A percentile compares a stretch with the other conserved stretches of the same genome.
These are phyloP conservation scores for Trichoderma breve DNA, from an alignment of 2,329 filamentous ascomycete genomes.

Conservation along the genomic window DNA sequence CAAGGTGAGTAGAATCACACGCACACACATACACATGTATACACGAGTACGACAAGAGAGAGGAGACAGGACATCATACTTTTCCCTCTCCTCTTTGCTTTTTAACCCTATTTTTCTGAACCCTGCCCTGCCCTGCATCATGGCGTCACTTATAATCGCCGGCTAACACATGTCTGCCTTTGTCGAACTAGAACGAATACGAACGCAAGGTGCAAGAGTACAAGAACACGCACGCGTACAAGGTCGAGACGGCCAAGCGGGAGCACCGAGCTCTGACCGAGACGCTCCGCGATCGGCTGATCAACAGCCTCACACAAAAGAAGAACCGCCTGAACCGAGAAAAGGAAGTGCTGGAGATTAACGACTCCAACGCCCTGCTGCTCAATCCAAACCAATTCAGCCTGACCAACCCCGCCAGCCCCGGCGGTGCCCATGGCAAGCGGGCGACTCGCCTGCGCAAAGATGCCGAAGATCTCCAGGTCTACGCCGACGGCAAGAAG, in stretches of 20 bases:
- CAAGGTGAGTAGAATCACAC: constrained; percentile 58
- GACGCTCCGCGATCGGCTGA: constrained; percentile 64
- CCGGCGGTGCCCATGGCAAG: constrained; percentile 62
- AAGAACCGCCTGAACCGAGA: constrained; percentile 63
- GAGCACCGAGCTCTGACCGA: constrained; percentile 59
- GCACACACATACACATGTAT: neutral
- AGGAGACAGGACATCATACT: neutral
- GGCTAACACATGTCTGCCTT: neutral
- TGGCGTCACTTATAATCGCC: constrained; percentile 2
- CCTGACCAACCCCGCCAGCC: constrained; percentile 62
- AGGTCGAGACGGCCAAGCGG: constrained; percentile 59
- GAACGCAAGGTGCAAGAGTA: constrained; percentile 61
- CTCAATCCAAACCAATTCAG: constrained; percentile 68
- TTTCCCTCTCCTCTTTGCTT: neutral
- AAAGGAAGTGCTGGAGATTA: constrained; percentile 66
- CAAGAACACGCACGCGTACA: constrained; percentile 59
- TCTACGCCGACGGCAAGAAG: constrained; percentile 58
- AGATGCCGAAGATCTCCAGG: constrained; percentile 57
- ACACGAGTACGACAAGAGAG: neutral
- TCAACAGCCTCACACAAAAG: constrained; percentile 63
- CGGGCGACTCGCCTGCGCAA: constrained; percentile 60
- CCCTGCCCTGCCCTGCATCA: neutral
- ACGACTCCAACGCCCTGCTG: constrained; percentile 62
- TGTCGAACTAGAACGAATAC: constrained; percentile 53
- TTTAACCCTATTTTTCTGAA: neutral